Conservation (phyloP, 2,329 filamentous ascomycete genomes). For the Alternaria arbusti region DNA sequence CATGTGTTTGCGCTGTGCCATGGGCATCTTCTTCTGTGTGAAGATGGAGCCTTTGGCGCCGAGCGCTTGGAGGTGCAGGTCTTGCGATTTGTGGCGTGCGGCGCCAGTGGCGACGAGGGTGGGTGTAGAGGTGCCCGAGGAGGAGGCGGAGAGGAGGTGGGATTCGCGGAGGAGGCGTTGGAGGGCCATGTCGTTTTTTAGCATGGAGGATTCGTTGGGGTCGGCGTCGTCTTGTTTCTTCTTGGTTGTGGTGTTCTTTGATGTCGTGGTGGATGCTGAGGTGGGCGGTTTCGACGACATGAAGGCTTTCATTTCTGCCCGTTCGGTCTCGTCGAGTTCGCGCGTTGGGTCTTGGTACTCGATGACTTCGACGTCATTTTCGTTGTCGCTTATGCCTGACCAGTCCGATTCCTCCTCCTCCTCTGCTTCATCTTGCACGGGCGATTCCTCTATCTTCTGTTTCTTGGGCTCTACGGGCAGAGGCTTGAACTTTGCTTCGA, state of each 20-base stretch:
- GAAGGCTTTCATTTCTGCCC: conserved; percentile 77
- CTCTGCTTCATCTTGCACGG: conserved; percentile 36
- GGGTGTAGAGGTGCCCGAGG: conserved; percentile 52
- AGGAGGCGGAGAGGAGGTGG: conserved; percentile 73
- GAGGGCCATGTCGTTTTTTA: conserved; percentile 91
- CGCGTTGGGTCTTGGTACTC: conserved; percentile 45
- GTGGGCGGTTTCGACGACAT: conserved; percentile 67
- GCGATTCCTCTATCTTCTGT: conserved; percentile 30
- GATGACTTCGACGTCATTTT: conserved; percentile 52
- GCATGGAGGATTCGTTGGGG: conserved; percentile 66
- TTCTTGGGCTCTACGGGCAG: conserved; percentile 56
- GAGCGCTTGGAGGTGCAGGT: conserved; percentile 81
- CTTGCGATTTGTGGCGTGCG: conserved; percentile 79
- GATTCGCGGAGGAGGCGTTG: conserved; percentile 91
- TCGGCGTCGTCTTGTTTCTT: conserved; percentile 50
- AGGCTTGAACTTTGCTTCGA: conserved; percentile 87
- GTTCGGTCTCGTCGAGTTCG: conserved; percentile 36
- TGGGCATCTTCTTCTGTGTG: conserved; percentile 85
- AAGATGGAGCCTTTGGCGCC: conserved; percentile 79
- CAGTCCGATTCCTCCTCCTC: conserved; percentile 60
- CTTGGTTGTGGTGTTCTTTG: conserved; percentile 21
- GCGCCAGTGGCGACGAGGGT: conserved; percentile 63
- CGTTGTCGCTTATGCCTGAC: conserved; percentile 63
- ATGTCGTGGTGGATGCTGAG: conserved; percentile 27
- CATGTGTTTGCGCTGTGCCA: conserved; percentile 87